Percentiles rank a stretch among this genome's conserved stretches.
Conservation (phyloP, 305 asterid species). For the Solanum hybrid region DNA sequence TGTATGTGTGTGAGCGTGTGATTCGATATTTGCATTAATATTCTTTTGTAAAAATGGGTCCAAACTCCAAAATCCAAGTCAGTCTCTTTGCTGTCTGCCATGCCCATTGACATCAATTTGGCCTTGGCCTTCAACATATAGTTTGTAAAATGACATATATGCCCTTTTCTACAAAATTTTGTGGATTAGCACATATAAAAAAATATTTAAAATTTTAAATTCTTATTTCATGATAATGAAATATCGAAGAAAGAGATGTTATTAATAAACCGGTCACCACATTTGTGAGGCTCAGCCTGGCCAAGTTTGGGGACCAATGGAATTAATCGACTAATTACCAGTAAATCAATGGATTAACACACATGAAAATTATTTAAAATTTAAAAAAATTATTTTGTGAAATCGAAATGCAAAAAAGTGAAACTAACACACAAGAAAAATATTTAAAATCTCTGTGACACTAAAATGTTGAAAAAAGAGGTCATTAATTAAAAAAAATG, state of each 20-base stretch:
- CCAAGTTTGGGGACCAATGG: neutral
- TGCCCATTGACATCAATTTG: neutral
- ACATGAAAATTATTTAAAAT: fast-evolving
- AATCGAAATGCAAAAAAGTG: too few species aligned
- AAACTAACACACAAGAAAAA: too few species aligned
- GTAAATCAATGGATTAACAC: fast-evolving
- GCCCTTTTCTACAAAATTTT: neutral
- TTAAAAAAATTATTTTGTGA: neutral
- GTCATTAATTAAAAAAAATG: neutral
- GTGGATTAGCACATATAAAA: neutral
- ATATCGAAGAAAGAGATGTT: neutral
- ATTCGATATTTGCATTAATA: constrained; percentile 3
- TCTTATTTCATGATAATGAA: neutral
- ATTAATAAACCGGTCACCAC: neutral
- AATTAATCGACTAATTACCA: too few species aligned
- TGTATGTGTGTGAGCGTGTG: neutral
- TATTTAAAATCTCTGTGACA: too few species aligned
- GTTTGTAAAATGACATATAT: neutral
- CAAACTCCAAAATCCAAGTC: constrained; percentile 8
- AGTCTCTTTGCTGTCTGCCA: constrained; percentile 8
- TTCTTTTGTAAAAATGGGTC: constrained; percentile 1
- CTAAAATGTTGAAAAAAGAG: neutral
- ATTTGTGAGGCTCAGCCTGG: neutral
- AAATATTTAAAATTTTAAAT: neutral
- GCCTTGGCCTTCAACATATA: neutral